Evolutionary conservation across 2,329 filamentous ascomycete genomes (phyloP), one percentile per base, ranked within the genome.

Genomic region (Fusarium coicis): DNA sequence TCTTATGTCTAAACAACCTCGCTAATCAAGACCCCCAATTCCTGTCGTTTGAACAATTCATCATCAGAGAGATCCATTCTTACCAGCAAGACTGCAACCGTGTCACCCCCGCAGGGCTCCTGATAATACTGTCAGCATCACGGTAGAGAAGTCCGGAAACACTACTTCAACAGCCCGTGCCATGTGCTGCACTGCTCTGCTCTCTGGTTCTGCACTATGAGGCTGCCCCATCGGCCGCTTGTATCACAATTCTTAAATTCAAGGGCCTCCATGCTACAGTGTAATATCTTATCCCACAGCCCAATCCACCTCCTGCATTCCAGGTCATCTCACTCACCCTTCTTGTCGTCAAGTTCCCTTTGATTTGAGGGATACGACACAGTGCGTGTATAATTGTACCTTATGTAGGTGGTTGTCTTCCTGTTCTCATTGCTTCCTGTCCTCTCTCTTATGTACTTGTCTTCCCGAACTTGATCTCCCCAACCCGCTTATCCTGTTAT

Each of bases 281-380:
- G 64, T 37, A 67, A 67, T 68, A 72, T 65, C 69, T 72, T 54
- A 66, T 68, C 62, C 68, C 61, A 43, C 50, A 62, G 46, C 40
- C 46, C 46, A 66, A 53, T 64, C 65, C 66, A 63, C 49, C 39
- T 73, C 61, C 66, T 60, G 49, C 70, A 73, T 73, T 73, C 70
- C 66, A 47, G 62, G 62, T 63, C 64, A 73, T 71, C 70, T 73
- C 70, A 62, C 53, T 63, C 68, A 47, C 63, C 54, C 65, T 73
- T 68, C 53, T 61, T 53, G 43, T 57, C 26, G 47, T 71, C 40
- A 44, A 57, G 57, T 63, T 67, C 64, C 53, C 63, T 55, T 60
- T 53, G 39, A 61, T 44, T 67, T 63, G 63, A 37, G 37, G 59
- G 56, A 52, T 60, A 53, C 61, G 36, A 70, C 66, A 73, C 70